Conservation (phyloP, 805 yeast genomes). For the Saccharomyces jurei region DNA sequence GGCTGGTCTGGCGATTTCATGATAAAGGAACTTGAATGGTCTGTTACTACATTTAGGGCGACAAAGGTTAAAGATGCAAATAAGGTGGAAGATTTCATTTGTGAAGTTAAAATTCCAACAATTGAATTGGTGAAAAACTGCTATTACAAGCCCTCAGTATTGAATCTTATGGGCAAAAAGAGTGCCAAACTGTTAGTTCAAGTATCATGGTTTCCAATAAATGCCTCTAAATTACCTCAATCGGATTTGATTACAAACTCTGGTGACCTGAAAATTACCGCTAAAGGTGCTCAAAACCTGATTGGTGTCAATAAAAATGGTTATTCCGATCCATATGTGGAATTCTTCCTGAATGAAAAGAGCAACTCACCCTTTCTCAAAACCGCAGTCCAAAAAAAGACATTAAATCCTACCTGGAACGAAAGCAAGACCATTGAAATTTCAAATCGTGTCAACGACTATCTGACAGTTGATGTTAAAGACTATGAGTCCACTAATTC, state of each 20-base stretch:
- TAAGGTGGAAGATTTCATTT: slow-evolving; percentile 46
- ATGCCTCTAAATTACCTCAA: slow-evolving; percentile 49
- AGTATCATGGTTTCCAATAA: slow-evolving; percentile 69
- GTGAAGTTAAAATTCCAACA: slow-evolving; percentile 56
- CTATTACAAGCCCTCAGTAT: slow-evolving; percentile 45
- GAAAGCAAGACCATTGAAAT: slow-evolving; percentile 53
- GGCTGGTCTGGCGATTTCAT: slow-evolving; percentile 56
- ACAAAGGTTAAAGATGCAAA: slow-evolving; percentile 44
- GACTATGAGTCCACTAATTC: slow-evolving; percentile 89
- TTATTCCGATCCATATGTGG: slow-evolving; percentile 79
- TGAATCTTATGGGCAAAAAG: slow-evolving; percentile 46
- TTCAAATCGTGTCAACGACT: slow-evolving; percentile 49
- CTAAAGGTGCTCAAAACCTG: slow-evolving; percentile 53
- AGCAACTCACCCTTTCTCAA: slow-evolving; percentile 46
- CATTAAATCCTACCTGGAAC: slow-evolving; percentile 77
- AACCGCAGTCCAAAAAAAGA: slow-evolving; percentile 73
- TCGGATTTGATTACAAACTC: slow-evolving; percentile 63
- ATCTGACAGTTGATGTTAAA: slow-evolving; percentile 45
- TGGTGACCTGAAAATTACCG: slow-evolving; percentile 55
- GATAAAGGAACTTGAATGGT: slow-evolving; percentile 66
- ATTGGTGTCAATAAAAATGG: slow-evolving; percentile 79
- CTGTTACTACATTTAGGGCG: slow-evolving; percentile 51
- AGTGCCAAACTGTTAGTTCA: slow-evolving; percentile 44
- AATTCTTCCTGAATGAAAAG: slow-evolving; percentile 54
- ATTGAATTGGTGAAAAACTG: slow-evolving; percentile 50